These are phyloP conservation scores for Magnolia changhungtana DNA, from an alignment of 164 flowering plant species.

Conservation along the genomic window DNA sequence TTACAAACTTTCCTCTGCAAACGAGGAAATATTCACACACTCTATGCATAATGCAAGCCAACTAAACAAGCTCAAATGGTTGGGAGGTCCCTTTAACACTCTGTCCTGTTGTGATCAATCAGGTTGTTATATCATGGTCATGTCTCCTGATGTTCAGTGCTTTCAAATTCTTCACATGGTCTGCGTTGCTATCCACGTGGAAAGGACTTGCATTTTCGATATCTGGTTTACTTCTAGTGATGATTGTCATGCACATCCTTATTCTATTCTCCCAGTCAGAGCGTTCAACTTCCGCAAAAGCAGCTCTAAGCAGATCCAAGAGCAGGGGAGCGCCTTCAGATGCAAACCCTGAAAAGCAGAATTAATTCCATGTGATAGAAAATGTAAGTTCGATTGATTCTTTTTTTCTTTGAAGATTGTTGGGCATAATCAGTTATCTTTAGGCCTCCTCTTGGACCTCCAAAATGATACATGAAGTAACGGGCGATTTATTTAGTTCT, in stretches of 20 bases:
- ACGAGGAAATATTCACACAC: background rate
- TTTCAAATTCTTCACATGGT: slow-evolving; percentile 39
- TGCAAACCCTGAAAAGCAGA: slow-evolving; percentile 18
- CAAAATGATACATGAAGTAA: too few species aligned
- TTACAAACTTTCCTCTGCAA: too few species aligned
- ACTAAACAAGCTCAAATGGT: background rate
- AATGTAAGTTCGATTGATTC: too few species aligned
- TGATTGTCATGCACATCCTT: slow-evolving; percentile 57
- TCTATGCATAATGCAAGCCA: too few species aligned
- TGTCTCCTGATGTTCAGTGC: slow-evolving; percentile 32
- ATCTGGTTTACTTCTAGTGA: slow-evolving; percentile 39
- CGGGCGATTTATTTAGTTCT: too few species aligned
- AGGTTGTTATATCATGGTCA: slow-evolving; percentile 60
- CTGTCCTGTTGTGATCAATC: slow-evolving; percentile 3
- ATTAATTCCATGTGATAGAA: background rate
- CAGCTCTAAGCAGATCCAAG: slow-evolving; percentile 18
- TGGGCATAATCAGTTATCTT: too few species aligned
- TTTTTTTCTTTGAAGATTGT: too few species aligned
- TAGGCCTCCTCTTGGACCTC: too few species aligned
- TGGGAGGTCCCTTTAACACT: background rate
- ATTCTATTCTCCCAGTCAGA: slow-evolving; percentile 65
- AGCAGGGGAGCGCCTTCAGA: slow-evolving; percentile 20
- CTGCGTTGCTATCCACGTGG: slow-evolving; percentile 59
- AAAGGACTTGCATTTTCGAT: slow-evolving; percentile 46
- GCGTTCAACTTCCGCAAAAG: slow-evolving; percentile 39